phyloP scores from a whole-genome alignment of 2,329 filamentous ascomycete genomes.

The Truncatella angustata region DNA sequence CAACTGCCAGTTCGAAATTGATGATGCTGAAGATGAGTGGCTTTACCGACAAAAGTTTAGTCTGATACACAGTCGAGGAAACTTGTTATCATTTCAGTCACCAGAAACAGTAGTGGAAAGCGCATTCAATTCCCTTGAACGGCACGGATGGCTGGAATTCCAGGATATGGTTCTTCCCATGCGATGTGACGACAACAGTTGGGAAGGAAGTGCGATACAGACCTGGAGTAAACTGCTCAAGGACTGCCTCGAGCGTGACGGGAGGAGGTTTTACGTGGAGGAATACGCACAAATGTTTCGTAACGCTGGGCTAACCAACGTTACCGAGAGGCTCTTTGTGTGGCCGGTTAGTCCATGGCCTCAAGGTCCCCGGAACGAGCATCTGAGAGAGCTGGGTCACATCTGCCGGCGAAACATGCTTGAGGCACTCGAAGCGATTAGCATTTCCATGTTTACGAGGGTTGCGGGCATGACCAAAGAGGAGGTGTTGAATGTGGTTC shows the following conservation, averaged over 20 bases:
- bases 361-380: constrained; percentile 9
- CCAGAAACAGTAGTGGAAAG: constrained; percentile 8
- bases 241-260: constrained; percentile 11
- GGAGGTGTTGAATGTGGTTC: constrained; percentile 1
- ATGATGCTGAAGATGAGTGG: constrained; percentile 14
- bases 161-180: constrained; percentile 11
- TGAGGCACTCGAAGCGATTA: not conserved
- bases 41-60: constrained; percentile 14
- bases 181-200: constrained; percentile 11
- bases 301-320: constrained; percentile 10
- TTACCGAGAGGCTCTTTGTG: constrained; percentile 9
- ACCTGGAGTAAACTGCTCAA: not conserved
- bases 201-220: constrained; percentile 12
- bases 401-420: not conserved
- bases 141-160: constrained; percentile 13
- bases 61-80: constrained; percentile 10
- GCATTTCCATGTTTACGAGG: constrained; percentile 5
- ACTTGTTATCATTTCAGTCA: constrained; percentile 7
- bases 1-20: constrained; percentile 14
- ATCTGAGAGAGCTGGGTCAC: constrained; percentile 5
- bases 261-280: constrained; percentile 4
- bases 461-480: constrained; percentile 2
- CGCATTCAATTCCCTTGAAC: constrained; percentile 8
- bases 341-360: constrained; percentile 14
- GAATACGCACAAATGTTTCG: constrained; percentile 9